phyloP scores from a whole-genome alignment of 2,329 filamentous ascomycete genomes.

The Emydomyces testavorans region DNA sequence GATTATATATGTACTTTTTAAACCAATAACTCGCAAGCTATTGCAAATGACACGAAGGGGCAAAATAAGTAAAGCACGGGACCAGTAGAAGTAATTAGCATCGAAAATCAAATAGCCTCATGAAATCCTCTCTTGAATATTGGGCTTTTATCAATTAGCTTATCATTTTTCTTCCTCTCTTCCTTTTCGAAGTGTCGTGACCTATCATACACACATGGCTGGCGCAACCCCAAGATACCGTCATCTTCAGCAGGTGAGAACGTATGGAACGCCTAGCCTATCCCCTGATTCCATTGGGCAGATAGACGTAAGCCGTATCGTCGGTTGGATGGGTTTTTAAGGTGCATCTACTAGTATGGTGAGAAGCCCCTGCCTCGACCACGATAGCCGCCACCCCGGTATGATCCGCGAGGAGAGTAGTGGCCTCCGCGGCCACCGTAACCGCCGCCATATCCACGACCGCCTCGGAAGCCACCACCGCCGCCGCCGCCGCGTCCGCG shows the following conservation, averaged over 20 bases:
- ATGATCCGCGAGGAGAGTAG: slow-evolving; percentile 14
- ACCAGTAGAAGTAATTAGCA: neutral
- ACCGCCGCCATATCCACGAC: slow-evolving; percentile 24
- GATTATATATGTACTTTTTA: slow-evolving; percentile 3
- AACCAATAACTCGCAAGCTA: neutral
- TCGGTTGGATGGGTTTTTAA: slow-evolving; percentile 11
- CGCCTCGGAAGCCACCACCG: slow-evolving; percentile 43
- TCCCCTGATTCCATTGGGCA: neutral
- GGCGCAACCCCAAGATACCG: neutral
- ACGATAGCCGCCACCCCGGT: slow-evolving; percentile 23
- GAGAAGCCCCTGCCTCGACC: slow-evolving; percentile 34
- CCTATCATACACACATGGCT: slow-evolving; percentile 11
- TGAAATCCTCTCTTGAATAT: no score
- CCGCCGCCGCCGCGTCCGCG: slow-evolving; percentile 42
- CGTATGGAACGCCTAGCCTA: neutral
- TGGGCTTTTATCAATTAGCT: no score
- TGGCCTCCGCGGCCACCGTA: slow-evolving; percentile 41
- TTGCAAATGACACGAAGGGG: neutral
- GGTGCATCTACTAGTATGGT: slow-evolving; percentile 28
- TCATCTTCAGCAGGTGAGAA: neutral
- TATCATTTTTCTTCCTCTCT: neutral
- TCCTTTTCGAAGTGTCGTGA: slow-evolving; percentile 5
- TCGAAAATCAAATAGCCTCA: neutral
- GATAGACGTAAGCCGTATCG: neutral
- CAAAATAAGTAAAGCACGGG: neutral